Percentiles rank a stretch among this genome's conserved stretches.
phyloP scores from a whole-genome alignment of 768 basidiomycete genomes.

The Lactifluus subvellereus region DNA sequence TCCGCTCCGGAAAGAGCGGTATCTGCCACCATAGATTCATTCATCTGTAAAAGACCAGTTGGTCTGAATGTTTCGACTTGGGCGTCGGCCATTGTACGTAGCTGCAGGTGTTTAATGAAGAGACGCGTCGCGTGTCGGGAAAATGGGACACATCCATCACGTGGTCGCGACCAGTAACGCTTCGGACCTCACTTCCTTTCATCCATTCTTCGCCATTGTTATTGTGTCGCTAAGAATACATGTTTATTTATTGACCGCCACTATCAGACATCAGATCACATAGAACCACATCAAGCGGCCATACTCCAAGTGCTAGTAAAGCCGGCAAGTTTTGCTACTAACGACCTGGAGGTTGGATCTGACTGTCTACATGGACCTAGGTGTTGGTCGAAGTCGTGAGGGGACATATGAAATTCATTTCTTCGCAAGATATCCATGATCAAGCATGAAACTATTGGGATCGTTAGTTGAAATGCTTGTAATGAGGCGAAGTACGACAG shows the following conservation, averaged over 20 bases:
- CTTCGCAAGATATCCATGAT: conserved; percentile 23
- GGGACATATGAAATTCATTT: conserved; percentile 17
- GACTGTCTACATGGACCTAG: conserved; percentile 19
- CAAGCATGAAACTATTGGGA: conserved; percentile 15
- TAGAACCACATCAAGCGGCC: not conserved
- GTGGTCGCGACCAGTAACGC: conserved; percentile 2
- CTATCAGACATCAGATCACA: not conserved
- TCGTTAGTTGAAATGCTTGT: not conserved
- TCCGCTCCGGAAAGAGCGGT: not conserved
- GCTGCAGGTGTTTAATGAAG: not conserved
- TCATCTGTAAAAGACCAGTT: conserved; percentile 4
- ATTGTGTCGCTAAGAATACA: not conserved
- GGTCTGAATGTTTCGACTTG: conserved; percentile 3
- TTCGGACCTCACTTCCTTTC: not conserved
- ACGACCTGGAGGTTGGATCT: conserved; percentile 13
- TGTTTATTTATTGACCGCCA: not conserved
- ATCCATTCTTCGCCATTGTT: not conserved
- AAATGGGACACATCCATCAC: conserved; percentile 1
- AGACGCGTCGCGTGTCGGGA: conserved; percentile 11
- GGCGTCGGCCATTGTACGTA: not conserved
- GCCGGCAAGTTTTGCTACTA: conserved; percentile 15
- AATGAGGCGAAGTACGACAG: not conserved
- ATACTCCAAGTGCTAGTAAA: not conserved
- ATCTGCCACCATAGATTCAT: not conserved
- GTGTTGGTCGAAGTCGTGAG: conserved; percentile 18